Base-by-base conservation (phyloP, 2,329 filamentous ascomycete species). In the Didymella exigua region DNA sequence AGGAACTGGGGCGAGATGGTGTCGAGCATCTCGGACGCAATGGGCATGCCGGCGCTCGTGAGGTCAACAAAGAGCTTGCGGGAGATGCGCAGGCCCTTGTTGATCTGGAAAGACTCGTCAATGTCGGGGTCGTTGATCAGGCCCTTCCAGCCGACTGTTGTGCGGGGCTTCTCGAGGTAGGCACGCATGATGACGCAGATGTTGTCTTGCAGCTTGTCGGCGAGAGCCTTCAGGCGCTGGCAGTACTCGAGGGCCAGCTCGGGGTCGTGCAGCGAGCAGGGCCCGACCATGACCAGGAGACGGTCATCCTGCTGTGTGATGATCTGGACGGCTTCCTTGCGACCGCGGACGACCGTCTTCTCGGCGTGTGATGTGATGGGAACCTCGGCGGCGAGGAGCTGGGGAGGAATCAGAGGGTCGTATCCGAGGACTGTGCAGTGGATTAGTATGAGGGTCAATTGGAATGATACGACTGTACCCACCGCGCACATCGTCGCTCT, bases 91-190 rank as follows among this genome's bases (percentile, higher is more conserved):
- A 99, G 84, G 48, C 95, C 95, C 84, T 98, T 98, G 86, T 99
- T 99, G 82, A 99, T 99, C 81, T 96, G 86, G 88, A 90, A 99
- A 72, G 89, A 95, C 76, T 95, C 89, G 77, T 99, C 91, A 75
- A 99, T 96, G 71, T 98, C 93, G 2, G 95, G 95, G 77, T 99
- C 95, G 79, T 99, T 99, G 84, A 99, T 97, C 76, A 99, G 83
- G 47, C 95, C 95, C 81, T 99, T 99, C 95, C 95, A 99, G 74
- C 95, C 95, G 44, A 99, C 93, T 0, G 95, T 99, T 44, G 95
- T 99, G 58, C 95, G 89, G 36, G 95, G 95, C 84, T 99, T 99
- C 83, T 99, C 95, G 46, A 99, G 89, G 84, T 99, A 99, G 73
- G 93, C 92, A 68, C 95, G 91, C 95, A 99, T 99, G 71, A 99